Evolutionary conservation across 1,284 basidiomycete genomes (phyloP).

Genomic region (Gymnopus androsaceus): DNA sequence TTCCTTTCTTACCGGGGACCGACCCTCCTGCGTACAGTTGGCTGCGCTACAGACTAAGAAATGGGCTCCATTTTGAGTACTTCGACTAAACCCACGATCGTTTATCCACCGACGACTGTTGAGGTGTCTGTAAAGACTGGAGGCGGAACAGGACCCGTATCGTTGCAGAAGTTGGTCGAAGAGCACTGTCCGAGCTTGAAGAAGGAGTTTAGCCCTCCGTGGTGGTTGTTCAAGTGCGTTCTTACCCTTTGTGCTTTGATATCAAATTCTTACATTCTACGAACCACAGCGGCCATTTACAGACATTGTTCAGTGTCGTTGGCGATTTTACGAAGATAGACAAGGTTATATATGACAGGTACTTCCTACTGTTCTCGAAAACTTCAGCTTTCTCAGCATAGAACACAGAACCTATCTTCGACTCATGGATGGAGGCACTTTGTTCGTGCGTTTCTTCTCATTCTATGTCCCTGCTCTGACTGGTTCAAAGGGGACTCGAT

Average conservation of each 20-base stretch:
- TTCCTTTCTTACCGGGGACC: not conserved
- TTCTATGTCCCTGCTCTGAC: not conserved
- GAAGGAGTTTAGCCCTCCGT: constrained; percentile 55
- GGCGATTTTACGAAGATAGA: constrained; percentile 66
- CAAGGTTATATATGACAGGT: constrained; percentile 67
- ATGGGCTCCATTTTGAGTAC: constrained; percentile 5
- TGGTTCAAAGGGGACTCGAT: constrained; percentile 62
- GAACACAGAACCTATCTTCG: constrained; percentile 53
- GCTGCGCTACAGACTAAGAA: not conserved
- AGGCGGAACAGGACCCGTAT: constrained; percentile 3
- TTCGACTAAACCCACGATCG: not conserved
- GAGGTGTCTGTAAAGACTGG: constrained; percentile 1
- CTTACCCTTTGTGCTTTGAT: constrained; percentile 1
- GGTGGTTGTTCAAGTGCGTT: constrained; percentile 72
- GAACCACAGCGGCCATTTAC: constrained; percentile 62
- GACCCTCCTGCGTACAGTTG: not conserved
- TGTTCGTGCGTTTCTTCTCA: constrained; percentile 38
- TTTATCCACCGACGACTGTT: constrained; percentile 1
- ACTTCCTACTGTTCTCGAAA: constrained; percentile 20
- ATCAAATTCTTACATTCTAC: constrained; percentile 8
- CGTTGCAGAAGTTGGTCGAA: constrained; percentile 45
- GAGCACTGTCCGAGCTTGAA: constrained; percentile 59
- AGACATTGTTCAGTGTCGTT: constrained; percentile 58
- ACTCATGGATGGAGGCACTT: constrained; percentile 69
- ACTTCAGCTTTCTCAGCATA: not conserved